Evolutionary conservation across 345 rosid species (phyloP).

Genomic region (Gynandropsis gynandra): DNA sequence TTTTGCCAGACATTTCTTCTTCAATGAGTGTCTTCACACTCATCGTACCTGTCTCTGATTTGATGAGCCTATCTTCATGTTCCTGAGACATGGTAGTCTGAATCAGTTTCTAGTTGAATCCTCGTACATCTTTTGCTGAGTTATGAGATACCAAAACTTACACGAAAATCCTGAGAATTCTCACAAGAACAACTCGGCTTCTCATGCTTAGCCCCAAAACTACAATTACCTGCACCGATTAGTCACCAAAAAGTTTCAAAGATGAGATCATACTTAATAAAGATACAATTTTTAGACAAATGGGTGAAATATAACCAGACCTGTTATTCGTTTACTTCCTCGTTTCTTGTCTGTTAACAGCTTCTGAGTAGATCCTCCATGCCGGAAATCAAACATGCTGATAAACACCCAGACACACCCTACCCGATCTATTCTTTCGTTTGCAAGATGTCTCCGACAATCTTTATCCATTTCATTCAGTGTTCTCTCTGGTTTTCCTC

Average conservation of each 20-base stretch:
- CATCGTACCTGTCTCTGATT: conserved; percentile 29
- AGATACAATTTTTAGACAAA: conserved; percentile 1
- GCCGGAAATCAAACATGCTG: conserved; percentile 72
- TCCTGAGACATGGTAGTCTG: conserved; percentile 35
- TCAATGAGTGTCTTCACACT: conserved; percentile 85
- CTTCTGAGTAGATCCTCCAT: conserved; percentile 56
- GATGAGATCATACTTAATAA: conserved; percentile 23
- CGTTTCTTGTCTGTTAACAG: conserved; percentile 60
- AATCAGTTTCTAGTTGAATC: not conserved
- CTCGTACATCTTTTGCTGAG: not conserved
- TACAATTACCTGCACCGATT: conserved; percentile 25
- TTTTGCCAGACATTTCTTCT: conserved; percentile 61
- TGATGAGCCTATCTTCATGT: conserved; percentile 27
- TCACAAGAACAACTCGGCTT: conserved; percentile 30
- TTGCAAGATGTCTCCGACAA: conserved; percentile 34
- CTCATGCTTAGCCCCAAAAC: conserved; percentile 29
- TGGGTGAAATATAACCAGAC: not conserved
- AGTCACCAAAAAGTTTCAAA: conserved; percentile 11
- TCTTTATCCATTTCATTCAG: conserved; percentile 23
- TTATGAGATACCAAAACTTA: conserved; percentile 25
- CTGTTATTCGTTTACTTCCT: conserved; percentile 30
- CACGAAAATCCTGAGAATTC: conserved; percentile 31
- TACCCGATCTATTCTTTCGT: conserved; percentile 44
- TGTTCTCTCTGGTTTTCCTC: conserved; percentile 9
- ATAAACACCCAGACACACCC: conserved; percentile 90